Evolutionary conservation across 805 yeast species (phyloP).

Genomic region (Yarrowia divulgata): DNA sequence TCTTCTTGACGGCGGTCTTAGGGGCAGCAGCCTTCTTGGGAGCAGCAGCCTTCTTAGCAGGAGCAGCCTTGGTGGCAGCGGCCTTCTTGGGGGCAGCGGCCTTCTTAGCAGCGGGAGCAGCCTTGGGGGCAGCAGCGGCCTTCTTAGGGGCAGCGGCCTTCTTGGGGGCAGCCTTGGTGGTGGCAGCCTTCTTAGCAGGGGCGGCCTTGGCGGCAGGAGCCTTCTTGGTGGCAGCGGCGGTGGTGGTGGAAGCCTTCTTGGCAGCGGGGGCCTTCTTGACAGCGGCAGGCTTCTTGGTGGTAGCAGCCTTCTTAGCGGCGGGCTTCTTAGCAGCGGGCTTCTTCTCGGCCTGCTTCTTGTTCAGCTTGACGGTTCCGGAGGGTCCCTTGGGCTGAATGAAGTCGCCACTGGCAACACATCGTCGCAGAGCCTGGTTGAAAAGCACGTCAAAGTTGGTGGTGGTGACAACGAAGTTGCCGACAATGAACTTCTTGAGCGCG

Average conservation of each 20-base stretch:
- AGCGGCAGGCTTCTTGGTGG: constrained; percentile 48
- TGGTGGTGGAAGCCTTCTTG: constrained; percentile 8
- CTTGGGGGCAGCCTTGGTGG: constrained; percentile 47
- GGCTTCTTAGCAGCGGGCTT: constrained; percentile 48
- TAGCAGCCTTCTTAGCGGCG: constrained; percentile 38
- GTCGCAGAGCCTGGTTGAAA: constrained; percentile 78
- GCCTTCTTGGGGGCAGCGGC: constrained; percentile 48
- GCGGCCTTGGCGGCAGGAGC: constrained; percentile 45
- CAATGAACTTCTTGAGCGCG: constrained; percentile 84
- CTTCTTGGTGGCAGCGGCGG: constrained; percentile 45
- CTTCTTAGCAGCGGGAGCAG: constrained; percentile 39
- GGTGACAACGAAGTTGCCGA: constrained; percentile 64
- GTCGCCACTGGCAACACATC: constrained; percentile 79
- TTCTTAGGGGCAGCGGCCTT: constrained; percentile 47
- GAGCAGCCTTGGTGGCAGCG: constrained; percentile 43
- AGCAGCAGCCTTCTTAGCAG: constrained; percentile 47
- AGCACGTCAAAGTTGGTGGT: constrained; percentile 74
- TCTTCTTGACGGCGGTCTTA: constrained; percentile 47
- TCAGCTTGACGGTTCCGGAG: constrained; percentile 80
- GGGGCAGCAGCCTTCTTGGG: constrained; percentile 48
- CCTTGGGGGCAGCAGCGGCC: constrained; percentile 45
- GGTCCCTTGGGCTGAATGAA: constrained; percentile 89
- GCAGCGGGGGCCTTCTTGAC: constrained; percentile 45
- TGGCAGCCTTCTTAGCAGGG: constrained; percentile 39
- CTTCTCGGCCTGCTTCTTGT: constrained; percentile 55